A percentile compares a stretch with the other conserved stretches of the same genome.
Evolutionary conservation across 129 eudicot species (phyloP).

Genomic region (Centrapalus pauciflorus): DNA sequence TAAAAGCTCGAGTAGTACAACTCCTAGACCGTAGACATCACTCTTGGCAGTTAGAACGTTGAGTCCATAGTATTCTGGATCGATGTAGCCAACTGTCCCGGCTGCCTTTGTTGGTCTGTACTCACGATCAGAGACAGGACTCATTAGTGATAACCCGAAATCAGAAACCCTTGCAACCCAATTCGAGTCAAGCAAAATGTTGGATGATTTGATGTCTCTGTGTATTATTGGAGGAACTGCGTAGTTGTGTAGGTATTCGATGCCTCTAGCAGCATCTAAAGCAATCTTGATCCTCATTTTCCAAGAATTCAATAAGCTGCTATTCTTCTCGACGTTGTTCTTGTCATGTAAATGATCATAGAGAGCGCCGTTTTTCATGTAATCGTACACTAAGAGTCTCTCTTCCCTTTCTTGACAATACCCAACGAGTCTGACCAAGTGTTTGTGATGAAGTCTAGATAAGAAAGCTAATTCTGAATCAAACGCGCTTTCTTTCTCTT

Average conservation of each 20-base stretch:
- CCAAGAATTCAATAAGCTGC: slow-evolving; percentile 42
- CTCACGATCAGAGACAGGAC: slow-evolving; percentile 35
- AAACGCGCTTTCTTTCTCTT: slow-evolving; percentile 47
- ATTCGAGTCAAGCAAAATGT: slow-evolving; percentile 44
- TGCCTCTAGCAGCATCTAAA: slow-evolving; percentile 55
- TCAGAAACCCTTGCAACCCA: slow-evolving; percentile 55
- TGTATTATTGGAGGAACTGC: slow-evolving; percentile 66
- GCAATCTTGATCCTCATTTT: slow-evolving; percentile 48
- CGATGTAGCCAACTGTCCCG: slow-evolving; percentile 60
- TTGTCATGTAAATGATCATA: slow-evolving; percentile 42
- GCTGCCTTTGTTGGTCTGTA: slow-evolving; percentile 39
- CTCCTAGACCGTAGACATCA: slow-evolving; percentile 60
- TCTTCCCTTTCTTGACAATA: slow-evolving; percentile 47
- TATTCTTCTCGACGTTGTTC: slow-evolving; percentile 15
- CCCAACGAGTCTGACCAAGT: slow-evolving; percentile 52
- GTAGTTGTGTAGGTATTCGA: slow-evolving; percentile 56
- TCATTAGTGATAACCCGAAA: slow-evolving; percentile 50
- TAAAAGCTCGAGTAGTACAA: slow-evolving; percentile 49
- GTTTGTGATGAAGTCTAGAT: slow-evolving; percentile 55
- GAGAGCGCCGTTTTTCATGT: slow-evolving; percentile 53
- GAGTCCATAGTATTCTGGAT: slow-evolving; percentile 54
- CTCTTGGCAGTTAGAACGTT: slow-evolving; percentile 49
- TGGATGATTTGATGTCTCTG: slow-evolving; percentile 56
- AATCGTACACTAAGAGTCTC: slow-evolving; percentile 47
- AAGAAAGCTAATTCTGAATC: slow-evolving; percentile 45